A percentile compares a stretch with the other conserved stretches of the same genome.
These are phyloP conservation scores for Rosa rugosa DNA, from an alignment of 306 rosid genomes.

Conservation along the genomic window DNA sequence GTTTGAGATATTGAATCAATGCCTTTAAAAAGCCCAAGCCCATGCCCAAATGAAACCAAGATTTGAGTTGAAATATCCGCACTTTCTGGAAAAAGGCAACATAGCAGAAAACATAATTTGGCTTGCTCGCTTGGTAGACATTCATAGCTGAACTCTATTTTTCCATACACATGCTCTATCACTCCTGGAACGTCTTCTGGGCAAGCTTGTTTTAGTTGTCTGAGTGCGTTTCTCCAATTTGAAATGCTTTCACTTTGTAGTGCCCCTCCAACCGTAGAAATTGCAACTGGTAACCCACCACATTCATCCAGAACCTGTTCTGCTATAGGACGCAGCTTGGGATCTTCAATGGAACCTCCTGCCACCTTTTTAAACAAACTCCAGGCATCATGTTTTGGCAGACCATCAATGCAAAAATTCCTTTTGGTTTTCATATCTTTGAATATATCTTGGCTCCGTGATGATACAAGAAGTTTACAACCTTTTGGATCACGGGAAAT, in stretches of 20 bases:
- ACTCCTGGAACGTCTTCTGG: neutral
- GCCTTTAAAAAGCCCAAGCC: constrained; percentile 13
- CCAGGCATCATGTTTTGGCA: constrained; percentile 5
- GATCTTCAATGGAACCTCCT: neutral
- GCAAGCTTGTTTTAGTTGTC: constrained; percentile 16
- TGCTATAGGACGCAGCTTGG: constrained; percentile 9
- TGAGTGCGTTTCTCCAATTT: constrained; percentile 42
- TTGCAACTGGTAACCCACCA: constrained; percentile 41
- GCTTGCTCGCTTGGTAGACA: constrained; percentile 22
- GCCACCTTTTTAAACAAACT: neutral
- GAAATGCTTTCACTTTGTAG: constrained; percentile 31
- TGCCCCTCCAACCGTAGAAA: constrained; percentile 25
- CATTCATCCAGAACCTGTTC: constrained; percentile 30
- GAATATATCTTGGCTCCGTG: neutral
- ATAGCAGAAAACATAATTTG: constrained; percentile 26
- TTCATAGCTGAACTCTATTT: constrained; percentile 31
- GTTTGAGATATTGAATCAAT: neutral
- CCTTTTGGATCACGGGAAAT: too few species aligned
- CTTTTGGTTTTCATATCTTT: neutral
- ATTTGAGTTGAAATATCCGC: neutral
- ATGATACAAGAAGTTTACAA: constrained; percentile 7
- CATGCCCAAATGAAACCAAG: constrained; percentile 4
- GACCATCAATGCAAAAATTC: neutral
- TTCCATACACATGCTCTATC: neutral
- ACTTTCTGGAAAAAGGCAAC: constrained; percentile 5